Conservation (phyloP, 306 rosid species). For the Comarum palustre region DNA sequence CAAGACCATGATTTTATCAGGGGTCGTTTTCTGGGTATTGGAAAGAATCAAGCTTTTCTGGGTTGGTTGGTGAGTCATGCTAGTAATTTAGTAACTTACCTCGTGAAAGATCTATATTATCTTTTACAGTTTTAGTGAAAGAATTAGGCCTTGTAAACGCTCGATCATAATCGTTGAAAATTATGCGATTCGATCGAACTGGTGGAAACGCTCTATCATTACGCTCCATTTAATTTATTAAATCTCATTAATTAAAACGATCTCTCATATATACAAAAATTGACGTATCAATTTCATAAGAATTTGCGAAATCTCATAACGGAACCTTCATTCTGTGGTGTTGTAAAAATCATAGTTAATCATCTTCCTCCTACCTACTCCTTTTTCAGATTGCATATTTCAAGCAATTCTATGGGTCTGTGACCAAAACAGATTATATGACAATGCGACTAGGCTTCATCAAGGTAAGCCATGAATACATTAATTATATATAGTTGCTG, state of each 20-base stretch:
- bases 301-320: not conserved
- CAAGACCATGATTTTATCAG: constrained; percentile 31
- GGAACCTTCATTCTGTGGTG: not conserved
- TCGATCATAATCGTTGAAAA: too few relatives aligned
- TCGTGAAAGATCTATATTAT: too few relatives aligned
- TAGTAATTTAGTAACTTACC: not conserved
- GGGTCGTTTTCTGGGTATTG: constrained; percentile 29
- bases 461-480: constrained; percentile 3
- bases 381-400: constrained; percentile 30
- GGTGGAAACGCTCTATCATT: too few relatives aligned
- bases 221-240: too few relatives aligned
- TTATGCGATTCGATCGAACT: too few relatives aligned
- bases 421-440: constrained; percentile 34
- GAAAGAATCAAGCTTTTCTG: constrained; percentile 22
- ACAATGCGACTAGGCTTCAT: constrained; percentile 35
- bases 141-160: too few relatives aligned
- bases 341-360: not conserved
- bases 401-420: constrained; percentile 37
- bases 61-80: constrained; percentile 41
- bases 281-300: too few relatives aligned
- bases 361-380: not conserved
- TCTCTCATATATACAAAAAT: not conserved
- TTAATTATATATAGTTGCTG: not conserved
- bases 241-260: too few relatives aligned
- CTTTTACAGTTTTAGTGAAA: too few relatives aligned